phyloP scores from a whole-genome alignment of 768 basidiomycete genomes.

The Calocera cornea region DNA sequence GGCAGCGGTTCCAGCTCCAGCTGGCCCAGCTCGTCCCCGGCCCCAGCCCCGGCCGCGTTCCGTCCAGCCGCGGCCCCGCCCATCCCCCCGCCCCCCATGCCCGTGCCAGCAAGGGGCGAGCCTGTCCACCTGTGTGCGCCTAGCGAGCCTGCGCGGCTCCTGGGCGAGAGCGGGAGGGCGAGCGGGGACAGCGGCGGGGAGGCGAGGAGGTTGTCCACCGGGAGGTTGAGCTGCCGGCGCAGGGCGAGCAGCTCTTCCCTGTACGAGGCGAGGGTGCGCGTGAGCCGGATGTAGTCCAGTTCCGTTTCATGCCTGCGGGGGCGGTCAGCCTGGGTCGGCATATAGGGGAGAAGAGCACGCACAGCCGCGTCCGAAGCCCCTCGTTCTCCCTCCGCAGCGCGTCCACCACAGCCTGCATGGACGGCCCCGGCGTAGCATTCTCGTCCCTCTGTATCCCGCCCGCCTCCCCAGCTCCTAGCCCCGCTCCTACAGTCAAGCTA shows the following conservation, averaged over 20 bases:
- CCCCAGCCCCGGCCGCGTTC: no score
- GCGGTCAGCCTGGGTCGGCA: background rate
- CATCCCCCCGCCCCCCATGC: background rate
- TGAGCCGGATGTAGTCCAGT: constrained; percentile 58
- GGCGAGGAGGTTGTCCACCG: constrained; percentile 70
- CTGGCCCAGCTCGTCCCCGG: no score
- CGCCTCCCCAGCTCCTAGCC: background rate
- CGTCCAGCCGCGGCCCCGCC: background rate
- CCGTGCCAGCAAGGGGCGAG: background rate
- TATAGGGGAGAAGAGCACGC: background rate
- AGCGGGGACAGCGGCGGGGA: constrained; percentile 43
- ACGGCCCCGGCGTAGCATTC: constrained; percentile 22
- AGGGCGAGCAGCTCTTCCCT: constrained; percentile 73
- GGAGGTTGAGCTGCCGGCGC: constrained; percentile 57
- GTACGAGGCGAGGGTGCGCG: constrained; percentile 68
- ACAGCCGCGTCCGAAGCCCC: constrained; percentile 44
- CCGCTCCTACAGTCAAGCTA: background rate
- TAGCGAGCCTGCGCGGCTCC: constrained; percentile 14
- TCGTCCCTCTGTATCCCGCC: constrained; percentile 11
- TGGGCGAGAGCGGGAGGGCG: constrained; percentile 56
- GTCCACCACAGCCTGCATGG: constrained; percentile 50
- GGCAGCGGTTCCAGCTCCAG: no score
- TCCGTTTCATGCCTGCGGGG: constrained; percentile 46
- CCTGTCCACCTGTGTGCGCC: background rate
- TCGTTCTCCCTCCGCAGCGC: constrained; percentile 72